phyloP scores from a whole-genome alignment of 2,329 filamentous ascomycete genomes.

The Botrytis squamosa region DNA sequence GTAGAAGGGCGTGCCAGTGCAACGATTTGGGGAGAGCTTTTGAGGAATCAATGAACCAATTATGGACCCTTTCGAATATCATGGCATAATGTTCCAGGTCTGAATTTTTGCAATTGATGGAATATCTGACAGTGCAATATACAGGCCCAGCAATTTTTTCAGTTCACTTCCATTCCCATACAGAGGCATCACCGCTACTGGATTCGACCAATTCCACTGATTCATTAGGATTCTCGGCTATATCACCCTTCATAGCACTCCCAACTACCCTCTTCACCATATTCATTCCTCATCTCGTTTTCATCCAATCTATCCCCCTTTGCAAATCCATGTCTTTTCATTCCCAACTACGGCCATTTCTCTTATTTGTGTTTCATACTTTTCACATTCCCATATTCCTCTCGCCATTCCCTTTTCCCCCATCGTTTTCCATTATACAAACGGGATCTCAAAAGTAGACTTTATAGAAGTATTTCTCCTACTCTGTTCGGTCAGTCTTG shows the following conservation, averaged over 20 bases:
- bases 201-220: background rate
- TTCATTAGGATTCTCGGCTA: background rate
- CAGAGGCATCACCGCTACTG: background rate
- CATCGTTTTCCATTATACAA: background rate
- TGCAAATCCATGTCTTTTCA: background rate
- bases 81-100: background rate
- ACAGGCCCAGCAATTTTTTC: background rate
- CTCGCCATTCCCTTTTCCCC: background rate
- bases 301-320: too few species aligned
- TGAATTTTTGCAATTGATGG: background rate
- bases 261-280: background rate
- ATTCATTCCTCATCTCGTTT: background rate
- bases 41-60: constrained; percentile 16
- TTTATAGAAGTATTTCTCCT: constrained; percentile 17
- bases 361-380: too few species aligned
- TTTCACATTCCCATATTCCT: background rate
- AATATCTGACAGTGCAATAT: background rate
- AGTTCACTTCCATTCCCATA: background rate
- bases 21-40: constrained; percentile 11
- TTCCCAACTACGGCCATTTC: background rate
- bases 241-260: background rate
- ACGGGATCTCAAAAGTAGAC: constrained; percentile 20
- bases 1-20: constrained; percentile 11
- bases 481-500: constrained; percentile 19
- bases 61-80: constrained; percentile 1